These are phyloP conservation scores for Ustilago cynodontis DNA, from an alignment of 1,284 basidiomycete species.

Conservation along the genomic window DNA sequence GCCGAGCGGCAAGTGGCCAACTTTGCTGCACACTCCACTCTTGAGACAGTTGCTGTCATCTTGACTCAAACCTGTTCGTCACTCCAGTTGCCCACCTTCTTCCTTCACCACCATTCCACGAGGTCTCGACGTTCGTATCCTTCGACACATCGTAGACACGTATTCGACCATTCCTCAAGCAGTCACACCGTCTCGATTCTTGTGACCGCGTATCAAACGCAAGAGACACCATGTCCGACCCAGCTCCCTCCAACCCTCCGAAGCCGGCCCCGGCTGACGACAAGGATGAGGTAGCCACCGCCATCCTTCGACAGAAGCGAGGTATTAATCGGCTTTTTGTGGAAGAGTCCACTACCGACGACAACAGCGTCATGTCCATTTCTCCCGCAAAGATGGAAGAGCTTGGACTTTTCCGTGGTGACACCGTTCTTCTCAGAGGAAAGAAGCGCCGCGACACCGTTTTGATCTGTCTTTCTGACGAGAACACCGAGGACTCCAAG, in stretches of 20 bases:
- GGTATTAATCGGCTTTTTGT: slow-evolving; percentile 67
- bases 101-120: background rate
- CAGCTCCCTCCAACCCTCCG: slow-evolving; percentile 40
- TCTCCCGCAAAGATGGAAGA: slow-evolving; percentile 97
- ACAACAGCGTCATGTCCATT: slow-evolving; percentile 83
- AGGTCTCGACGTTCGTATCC: background rate
- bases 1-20: background rate
- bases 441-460: slow-evolving; percentile 93
- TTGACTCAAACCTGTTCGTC: background rate
- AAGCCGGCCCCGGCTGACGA: slow-evolving; percentile 44
- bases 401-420: slow-evolving; percentile 92
- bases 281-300: slow-evolving; percentile 66
- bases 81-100: too few relatives aligned
- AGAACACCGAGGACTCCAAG: slow-evolving; percentile 96
- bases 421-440: slow-evolving; percentile 76
- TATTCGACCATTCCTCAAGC: background rate
- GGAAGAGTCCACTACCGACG: slow-evolving; percentile 70
- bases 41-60: slow-evolving; percentile 2
- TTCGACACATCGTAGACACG: slow-evolving; percentile 4
- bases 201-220: slow-evolving; percentile 14
- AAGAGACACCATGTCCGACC: slow-evolving; percentile 46
- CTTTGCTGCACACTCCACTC: slow-evolving; percentile 11
- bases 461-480: slow-evolving; percentile 92
- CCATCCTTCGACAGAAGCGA: slow-evolving; percentile 67
- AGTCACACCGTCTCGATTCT: slow-evolving; percentile 14